phyloP scores from a whole-genome alignment of 305 asterid species.

The Striga hermonthica region DNA sequence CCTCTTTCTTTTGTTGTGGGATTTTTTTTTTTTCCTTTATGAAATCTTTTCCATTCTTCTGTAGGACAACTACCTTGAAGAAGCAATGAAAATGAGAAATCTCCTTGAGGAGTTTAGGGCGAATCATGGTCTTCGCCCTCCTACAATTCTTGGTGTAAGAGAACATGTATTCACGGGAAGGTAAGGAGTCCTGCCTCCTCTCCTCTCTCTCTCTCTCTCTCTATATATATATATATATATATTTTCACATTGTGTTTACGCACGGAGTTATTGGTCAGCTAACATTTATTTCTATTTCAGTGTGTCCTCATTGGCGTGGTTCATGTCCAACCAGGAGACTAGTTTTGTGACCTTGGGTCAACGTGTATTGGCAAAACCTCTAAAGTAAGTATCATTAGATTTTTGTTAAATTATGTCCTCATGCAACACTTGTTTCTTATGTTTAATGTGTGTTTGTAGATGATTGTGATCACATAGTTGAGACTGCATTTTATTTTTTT shows the following conservation, averaged over 20 bases:
- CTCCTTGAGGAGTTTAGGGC: constrained; percentile 89
- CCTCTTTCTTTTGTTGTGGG: constrained; percentile 16
- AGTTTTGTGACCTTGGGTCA: constrained; percentile 99
- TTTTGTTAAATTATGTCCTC: constrained; percentile 17
- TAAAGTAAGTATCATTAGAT: constrained; percentile 54
- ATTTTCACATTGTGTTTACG: neutral
- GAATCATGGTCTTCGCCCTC: constrained; percentile 92
- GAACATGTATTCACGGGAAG: constrained; percentile 99
- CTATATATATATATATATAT: too few species aligned
- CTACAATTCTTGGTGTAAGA: constrained; percentile 96
- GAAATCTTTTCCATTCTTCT: constrained; percentile 26
- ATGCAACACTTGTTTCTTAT: constrained; percentile 15
- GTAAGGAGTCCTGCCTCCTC: constrained; percentile 37
- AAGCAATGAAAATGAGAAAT: constrained; percentile 97
- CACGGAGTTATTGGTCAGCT: neutral
- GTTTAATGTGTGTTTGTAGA: neutral
- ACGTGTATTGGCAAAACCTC: constrained; percentile 94
- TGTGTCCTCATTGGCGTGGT: constrained; percentile 98
- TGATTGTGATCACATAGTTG: neutral
- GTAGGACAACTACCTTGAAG: constrained; percentile 99
- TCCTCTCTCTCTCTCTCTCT: constrained; percentile 9
- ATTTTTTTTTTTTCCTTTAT: neutral
- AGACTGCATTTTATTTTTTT: neutral
- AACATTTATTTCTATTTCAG: constrained; percentile 45
- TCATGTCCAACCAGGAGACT: constrained; percentile 99